These are phyloP conservation scores for Galerina sulciceps DNA, from an alignment of 768 basidiomycete genomes.

Conservation along the genomic window DNA sequence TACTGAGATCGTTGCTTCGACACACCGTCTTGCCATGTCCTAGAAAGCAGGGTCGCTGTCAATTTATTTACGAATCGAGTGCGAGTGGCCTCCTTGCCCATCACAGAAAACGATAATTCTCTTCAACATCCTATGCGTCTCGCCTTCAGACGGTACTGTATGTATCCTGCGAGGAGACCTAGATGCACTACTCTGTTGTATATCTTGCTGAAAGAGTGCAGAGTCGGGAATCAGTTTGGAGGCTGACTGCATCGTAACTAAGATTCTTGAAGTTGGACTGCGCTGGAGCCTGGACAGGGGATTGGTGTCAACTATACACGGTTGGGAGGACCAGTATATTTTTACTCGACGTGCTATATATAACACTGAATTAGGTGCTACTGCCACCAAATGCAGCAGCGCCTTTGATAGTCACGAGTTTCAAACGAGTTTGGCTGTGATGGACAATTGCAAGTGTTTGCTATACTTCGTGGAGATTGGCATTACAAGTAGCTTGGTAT, in stretches of 20 bases:
- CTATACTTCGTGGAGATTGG: too few relatives aligned
- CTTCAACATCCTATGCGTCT: slow-evolving; percentile 41
- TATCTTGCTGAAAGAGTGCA: slow-evolving; percentile 12
- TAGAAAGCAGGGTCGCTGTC: slow-evolving; percentile 25
- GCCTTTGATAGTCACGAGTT: too few relatives aligned
- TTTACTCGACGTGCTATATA: not conserved
- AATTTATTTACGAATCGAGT: not conserved
- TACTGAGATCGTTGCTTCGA: slow-evolving; percentile 47
- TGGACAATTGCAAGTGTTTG: too few relatives aligned
- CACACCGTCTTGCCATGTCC: slow-evolving; percentile 77
- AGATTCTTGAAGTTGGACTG: too few relatives aligned
- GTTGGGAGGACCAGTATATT: too few relatives aligned
- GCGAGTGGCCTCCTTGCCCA: slow-evolving; percentile 49
- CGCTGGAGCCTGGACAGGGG: not conserved
- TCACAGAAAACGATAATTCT: slow-evolving; percentile 78
- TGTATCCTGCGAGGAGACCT: slow-evolving; percentile 35
- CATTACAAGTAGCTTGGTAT: too few relatives aligned
- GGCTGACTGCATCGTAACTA: not conserved
- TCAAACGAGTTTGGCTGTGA: too few relatives aligned
- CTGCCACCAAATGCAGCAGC: not conserved
- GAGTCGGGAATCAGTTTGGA: slow-evolving; percentile 2
- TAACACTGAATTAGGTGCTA: not conserved
- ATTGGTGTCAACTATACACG: too few relatives aligned
- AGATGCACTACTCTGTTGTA: slow-evolving; percentile 20
- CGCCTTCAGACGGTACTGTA: slow-evolving; percentile 33